Evolutionary conservation across 2,329 filamentous ascomycete species (phyloP).

Genomic region (Pyrenochaeta sp.): DNA sequence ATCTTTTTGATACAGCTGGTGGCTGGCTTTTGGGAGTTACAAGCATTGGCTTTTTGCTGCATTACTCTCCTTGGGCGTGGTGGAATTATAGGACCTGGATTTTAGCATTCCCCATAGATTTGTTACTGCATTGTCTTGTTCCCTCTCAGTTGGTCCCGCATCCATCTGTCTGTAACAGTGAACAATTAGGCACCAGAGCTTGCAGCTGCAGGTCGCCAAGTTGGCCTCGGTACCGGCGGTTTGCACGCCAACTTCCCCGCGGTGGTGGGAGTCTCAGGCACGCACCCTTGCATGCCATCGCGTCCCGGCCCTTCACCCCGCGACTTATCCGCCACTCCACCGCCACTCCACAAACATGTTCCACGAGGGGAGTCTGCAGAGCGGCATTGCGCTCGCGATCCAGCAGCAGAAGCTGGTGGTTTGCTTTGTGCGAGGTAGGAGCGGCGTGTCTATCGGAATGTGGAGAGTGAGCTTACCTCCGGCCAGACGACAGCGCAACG

Average conservation of each 20-base stretch:
- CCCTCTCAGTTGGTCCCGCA: no score
- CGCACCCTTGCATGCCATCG: conserved; percentile 22
- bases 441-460: conserved; percentile 10
- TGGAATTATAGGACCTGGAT: conserved; percentile 28
- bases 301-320: conserved; percentile 24
- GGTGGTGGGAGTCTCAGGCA: conserved; percentile 12
- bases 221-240: conserved; percentile 16
- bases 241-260: conserved; percentile 18
- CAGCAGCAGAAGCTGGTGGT: conserved; percentile 78
- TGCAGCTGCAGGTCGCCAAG: background rate
- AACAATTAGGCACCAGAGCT: background rate
- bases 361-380: conserved; percentile 79
- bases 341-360: conserved; percentile 66
- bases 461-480: conserved; percentile 15
- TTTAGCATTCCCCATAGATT: conserved; percentile 42
- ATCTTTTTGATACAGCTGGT: conserved; percentile 21
- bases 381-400: conserved; percentile 79
- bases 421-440: conserved; percentile 80
- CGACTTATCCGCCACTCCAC: conserved; percentile 19
- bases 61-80: conserved; percentile 40
- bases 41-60: conserved; percentile 29
- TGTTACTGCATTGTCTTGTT: conserved; percentile 31
- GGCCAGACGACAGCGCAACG: conserved; percentile 71
- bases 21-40: conserved; percentile 24
- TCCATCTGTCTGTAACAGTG: background rate